phyloP scores from a whole-genome alignment of 768 basidiomycete species.

The Leccinum uliginosum region DNA sequence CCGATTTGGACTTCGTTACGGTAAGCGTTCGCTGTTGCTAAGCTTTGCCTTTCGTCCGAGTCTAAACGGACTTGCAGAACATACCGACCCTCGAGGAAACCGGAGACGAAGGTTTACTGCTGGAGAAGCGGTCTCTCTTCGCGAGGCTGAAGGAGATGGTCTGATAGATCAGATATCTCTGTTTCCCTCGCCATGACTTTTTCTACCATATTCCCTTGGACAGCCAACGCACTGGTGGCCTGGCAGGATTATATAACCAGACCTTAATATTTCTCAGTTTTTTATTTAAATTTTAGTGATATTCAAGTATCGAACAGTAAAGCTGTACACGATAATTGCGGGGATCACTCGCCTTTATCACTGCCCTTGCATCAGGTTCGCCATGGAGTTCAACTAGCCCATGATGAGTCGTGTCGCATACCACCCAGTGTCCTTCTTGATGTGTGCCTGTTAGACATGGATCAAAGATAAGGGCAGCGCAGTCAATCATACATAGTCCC shows the following conservation, averaged over 20 bases:
- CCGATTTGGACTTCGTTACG: constrained; percentile 72
- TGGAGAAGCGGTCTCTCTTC: constrained; percentile 8
- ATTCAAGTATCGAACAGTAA: background rate
- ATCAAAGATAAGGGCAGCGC: background rate
- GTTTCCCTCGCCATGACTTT: background rate
- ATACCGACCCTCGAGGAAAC: constrained; percentile 71
- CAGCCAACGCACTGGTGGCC: background rate
- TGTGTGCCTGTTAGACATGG: background rate
- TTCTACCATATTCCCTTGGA: background rate
- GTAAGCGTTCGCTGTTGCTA: constrained; percentile 31
- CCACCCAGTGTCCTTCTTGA: background rate
- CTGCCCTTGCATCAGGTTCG: background rate
- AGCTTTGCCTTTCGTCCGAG: background rate
- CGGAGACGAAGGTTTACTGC: constrained; percentile 33
- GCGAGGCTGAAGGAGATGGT: constrained; percentile 3
- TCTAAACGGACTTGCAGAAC: constrained; percentile 36
- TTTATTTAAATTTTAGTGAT: too few relatives aligned
- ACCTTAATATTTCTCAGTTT: background rate
- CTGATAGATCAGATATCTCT: background rate
- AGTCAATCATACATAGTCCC: background rate
- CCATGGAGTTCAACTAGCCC: background rate
- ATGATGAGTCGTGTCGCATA: background rate
- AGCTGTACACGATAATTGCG: background rate
- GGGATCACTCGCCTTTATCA: too few relatives aligned
- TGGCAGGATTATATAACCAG: background rate